Evolutionary conservation across 1,284 basidiomycete species (phyloP).

Genomic region (Cryptococcus deneoformans): DNA sequence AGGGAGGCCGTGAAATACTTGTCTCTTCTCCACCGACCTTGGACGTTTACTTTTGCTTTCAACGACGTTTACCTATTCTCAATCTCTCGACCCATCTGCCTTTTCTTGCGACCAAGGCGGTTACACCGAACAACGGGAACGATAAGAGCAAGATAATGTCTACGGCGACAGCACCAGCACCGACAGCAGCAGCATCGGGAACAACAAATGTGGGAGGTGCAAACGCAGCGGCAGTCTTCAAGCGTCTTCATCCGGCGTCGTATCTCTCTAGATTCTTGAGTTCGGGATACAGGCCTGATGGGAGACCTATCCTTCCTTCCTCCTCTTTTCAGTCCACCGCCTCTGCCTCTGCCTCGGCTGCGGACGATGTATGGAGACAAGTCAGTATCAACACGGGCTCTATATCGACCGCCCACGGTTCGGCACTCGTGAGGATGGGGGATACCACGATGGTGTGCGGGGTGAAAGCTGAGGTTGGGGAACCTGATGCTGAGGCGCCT

Average conservation of each 20-base stretch:
- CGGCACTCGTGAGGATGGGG: conserved; percentile 82
- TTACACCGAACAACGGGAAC: too few relatives aligned
- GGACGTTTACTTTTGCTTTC: too few relatives aligned
- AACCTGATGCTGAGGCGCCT: conserved; percentile 74
- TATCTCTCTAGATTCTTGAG: conserved; percentile 76
- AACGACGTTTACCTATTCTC: too few relatives aligned
- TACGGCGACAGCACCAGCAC: too few relatives aligned
- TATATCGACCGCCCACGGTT: conserved; percentile 86
- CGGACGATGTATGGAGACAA: conserved; percentile 58
- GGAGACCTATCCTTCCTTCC: conserved; percentile 56
- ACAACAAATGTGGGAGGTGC: too few relatives aligned
- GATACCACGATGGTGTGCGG: conserved; percentile 90
- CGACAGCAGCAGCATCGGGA: too few relatives aligned
- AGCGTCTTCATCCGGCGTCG: conserved; percentile 72
- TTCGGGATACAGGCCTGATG: conserved; percentile 71
- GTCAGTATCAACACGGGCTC: conserved; percentile 72
- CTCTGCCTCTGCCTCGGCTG: background rate
- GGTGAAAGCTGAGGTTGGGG: conserved; percentile 89
- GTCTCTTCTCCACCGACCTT: too few relatives aligned
- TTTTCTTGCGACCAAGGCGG: too few relatives aligned
- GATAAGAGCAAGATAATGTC: too few relatives aligned
- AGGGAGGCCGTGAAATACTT: too few relatives aligned
- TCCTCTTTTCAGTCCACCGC: background rate
- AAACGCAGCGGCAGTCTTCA: conserved; percentile 58
- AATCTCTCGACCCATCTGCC: too few relatives aligned